These are phyloP conservation scores for Serpula lacrymans DNA, from an alignment of 768 basidiomycete species.

Conservation along the genomic window DNA sequence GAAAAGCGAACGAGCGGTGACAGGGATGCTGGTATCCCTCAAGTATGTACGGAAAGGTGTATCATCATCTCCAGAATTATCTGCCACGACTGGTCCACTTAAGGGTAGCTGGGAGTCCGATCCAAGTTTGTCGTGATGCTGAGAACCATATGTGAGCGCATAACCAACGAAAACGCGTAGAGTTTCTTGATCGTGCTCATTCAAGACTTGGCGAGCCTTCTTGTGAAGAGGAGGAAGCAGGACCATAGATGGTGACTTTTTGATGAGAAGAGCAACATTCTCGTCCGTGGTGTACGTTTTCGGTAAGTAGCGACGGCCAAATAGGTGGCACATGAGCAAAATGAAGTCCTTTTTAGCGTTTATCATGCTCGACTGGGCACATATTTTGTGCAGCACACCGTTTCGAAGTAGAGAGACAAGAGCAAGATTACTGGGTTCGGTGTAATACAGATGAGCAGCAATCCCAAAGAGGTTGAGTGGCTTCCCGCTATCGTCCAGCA, in stretches of 20 bases:
- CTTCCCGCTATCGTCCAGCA: constrained; percentile 51
- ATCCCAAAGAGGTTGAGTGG: constrained; percentile 57
- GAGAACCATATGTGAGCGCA: constrained; percentile 44
- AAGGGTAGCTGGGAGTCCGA: constrained; percentile 48
- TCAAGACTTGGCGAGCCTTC: constrained; percentile 38
- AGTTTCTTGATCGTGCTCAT: constrained; percentile 46
- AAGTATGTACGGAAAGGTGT: constrained; percentile 36
- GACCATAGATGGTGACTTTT: constrained; percentile 53
- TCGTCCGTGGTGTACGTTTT: constrained; percentile 36
- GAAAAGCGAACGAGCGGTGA: constrained; percentile 54
- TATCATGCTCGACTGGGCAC: constrained; percentile 34
- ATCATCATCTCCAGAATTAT: constrained; percentile 4
- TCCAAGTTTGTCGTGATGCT: constrained; percentile 36
- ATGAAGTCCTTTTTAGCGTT: constrained; percentile 50
- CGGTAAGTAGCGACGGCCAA: constrained; percentile 57
- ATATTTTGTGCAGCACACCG: constrained; percentile 59
- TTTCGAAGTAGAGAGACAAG: constrained; percentile 53
- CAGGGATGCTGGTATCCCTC: constrained; percentile 31
- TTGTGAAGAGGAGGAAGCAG: constrained; percentile 48
- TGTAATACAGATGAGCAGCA: constrained; percentile 55
- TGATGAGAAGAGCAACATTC: constrained; percentile 31
- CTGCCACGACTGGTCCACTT: constrained; percentile 30
- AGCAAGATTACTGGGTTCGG: constrained; percentile 70
- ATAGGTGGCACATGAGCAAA: constrained; percentile 59
- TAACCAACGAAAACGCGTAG: constrained; percentile 54